Percentiles rank a stretch among this genome's conserved stretches.
Evolutionary conservation across 106 monocot species (phyloP).

Genomic region (Posidonia australis): DNA sequence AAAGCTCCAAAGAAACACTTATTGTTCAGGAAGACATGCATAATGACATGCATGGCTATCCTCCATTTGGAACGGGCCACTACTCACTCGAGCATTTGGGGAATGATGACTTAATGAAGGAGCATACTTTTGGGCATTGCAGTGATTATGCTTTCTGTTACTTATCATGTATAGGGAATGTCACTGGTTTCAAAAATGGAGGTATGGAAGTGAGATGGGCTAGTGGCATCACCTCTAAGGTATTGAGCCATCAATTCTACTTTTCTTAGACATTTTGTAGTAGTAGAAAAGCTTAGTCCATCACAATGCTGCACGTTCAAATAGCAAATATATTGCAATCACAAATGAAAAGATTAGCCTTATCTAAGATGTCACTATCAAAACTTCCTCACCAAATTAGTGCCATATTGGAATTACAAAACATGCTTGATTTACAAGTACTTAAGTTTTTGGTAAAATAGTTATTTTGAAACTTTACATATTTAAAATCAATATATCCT

Average conservation of each 20-base stretch:
- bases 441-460: too few relatives aligned
- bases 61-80: background rate
- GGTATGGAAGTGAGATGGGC: conserved; percentile 81
- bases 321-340: too few relatives aligned
- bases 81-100: background rate
- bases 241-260: conserved; percentile 5
- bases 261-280: too few relatives aligned
- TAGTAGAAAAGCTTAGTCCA: too few relatives aligned
- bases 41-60: background rate
- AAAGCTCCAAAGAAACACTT: conserved; percentile 16
- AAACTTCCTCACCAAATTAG: too few relatives aligned
- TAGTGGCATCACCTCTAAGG: conserved; percentile 69
- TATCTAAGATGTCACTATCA: too few relatives aligned
- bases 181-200: conserved; percentile 54
- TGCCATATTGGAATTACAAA: too few relatives aligned
- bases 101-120: background rate
- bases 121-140: conserved; percentile 2
- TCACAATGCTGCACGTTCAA: too few relatives aligned
- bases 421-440: too few relatives aligned
- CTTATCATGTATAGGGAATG: conserved; percentile 64
- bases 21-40: conserved; percentile 3
- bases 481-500: too few relatives aligned
- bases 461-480: too few relatives aligned
- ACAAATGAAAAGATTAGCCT: too few relatives aligned
- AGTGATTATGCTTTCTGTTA: conserved; percentile 20